phyloP scores from a whole-genome alignment of 345 rosid genomes.

The Syzygium aromaticum region DNA sequence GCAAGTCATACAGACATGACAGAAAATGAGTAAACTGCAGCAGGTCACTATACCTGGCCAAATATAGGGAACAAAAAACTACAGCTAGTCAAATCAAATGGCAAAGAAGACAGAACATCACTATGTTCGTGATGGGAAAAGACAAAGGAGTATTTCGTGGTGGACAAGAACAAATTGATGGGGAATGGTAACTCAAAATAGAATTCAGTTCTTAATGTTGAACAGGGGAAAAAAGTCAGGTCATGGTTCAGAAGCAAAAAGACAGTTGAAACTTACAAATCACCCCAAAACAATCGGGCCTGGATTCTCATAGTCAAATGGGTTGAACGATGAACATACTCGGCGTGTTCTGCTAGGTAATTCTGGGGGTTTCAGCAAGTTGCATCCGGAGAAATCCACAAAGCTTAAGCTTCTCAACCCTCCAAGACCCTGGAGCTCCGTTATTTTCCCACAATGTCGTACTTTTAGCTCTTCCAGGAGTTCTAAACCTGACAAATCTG shows the following conservation, averaged over 20 bases:
- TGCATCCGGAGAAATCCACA: background rate
- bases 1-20: background rate
- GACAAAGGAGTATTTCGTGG: background rate
- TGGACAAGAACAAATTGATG: accelerated
- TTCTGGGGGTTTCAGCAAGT: background rate
- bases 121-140: background rate
- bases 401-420: background rate
- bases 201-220: background rate
- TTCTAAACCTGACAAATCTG: background rate
- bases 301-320: background rate
- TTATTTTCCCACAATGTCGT: background rate
- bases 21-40: background rate
- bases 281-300: background rate
- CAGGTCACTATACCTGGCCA: background rate
- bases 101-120: background rate
- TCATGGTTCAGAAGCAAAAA: background rate
- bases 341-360: background rate
- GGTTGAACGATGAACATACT: background rate
- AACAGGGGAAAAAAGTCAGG: background rate
- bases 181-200: background rate
- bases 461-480: background rate
- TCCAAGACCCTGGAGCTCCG: background rate
- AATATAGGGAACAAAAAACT: background rate
- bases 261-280: background rate
- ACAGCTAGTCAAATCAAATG: background rate